Percentiles rank a stretch among this genome's conserved stretches.
Evolutionary conservation across 305 asterid genomes (phyloP).

Genomic region (Fraxinus platypoda): DNA sequence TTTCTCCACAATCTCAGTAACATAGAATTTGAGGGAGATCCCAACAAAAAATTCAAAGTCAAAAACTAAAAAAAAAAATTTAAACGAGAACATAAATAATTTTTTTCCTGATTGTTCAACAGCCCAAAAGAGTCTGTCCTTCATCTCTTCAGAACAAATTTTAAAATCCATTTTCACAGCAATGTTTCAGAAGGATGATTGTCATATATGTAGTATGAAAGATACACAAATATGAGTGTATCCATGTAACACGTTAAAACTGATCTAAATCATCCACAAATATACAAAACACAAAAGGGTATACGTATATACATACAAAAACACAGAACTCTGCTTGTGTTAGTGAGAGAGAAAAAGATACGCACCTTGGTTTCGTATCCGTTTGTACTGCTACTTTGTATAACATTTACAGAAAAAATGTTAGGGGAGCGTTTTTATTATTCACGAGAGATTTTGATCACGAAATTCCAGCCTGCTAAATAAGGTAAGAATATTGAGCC

Average conservation of each 20-base stretch:
- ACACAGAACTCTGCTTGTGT: slow-evolving; percentile 3
- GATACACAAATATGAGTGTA: background rate
- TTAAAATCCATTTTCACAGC: slow-evolving; percentile 27
- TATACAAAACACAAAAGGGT: background rate
- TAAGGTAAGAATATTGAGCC: slow-evolving; percentile 34
- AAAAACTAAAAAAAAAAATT: background rate
- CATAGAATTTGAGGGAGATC: slow-evolving; percentile 8
- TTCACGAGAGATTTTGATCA: slow-evolving; percentile 13
- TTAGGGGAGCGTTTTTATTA: background rate
- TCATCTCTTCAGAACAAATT: slow-evolving; percentile 29
- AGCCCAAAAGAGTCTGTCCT: slow-evolving; percentile 17
- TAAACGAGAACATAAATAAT: slow-evolving; percentile 17
- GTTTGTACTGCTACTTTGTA: background rate
- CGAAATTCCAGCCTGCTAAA: slow-evolving; percentile 38
- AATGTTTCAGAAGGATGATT: slow-evolving; percentile 23
- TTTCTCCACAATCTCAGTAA: slow-evolving; percentile 7
- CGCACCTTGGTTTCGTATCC: slow-evolving; percentile 17
- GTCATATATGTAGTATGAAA: slow-evolving; percentile 2
- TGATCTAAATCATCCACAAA: slow-evolving; percentile 10
- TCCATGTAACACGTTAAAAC: background rate
- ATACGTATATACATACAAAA: slow-evolving; percentile 13
- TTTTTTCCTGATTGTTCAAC: slow-evolving; percentile 29
- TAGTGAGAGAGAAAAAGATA: slow-evolving; percentile 2
- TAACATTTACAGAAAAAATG: slow-evolving; percentile 4
- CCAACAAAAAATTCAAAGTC: background rate